A percentile compares a stretch with the other conserved stretches of the same genome.
Evolutionary conservation across 305 asterid species (phyloP).

Genomic region (Solanum chacoense): DNA sequence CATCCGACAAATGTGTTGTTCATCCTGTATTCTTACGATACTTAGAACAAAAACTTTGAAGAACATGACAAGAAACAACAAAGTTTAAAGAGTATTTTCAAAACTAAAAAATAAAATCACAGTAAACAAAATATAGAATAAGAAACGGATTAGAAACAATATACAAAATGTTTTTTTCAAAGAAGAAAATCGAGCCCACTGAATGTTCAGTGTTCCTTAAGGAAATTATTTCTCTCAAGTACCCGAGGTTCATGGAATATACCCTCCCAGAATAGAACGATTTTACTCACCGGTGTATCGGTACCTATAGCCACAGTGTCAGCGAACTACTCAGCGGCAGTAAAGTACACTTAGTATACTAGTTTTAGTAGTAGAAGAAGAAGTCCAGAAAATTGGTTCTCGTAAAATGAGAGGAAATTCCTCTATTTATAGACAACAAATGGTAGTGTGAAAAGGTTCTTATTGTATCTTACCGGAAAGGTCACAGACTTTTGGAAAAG

Average conservation of each 20-base stretch:
- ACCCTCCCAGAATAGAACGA: too few species aligned
- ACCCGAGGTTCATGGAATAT: background rate
- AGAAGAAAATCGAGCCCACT: background rate
- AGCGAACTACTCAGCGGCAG: background rate
- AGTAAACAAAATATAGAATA: too few species aligned
- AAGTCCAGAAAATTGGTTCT: background rate
- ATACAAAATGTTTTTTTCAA: background rate
- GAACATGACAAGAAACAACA: fast-evolving
- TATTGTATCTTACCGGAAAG: background rate
- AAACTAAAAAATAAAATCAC: too few species aligned
- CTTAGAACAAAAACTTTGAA: background rate
- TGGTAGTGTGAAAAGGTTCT: background rate
- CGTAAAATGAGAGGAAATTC: too few species aligned
- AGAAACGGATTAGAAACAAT: background rate
- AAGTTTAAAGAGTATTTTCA: background rate
- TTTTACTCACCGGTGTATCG: fast-evolving
- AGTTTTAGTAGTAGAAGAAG: background rate
- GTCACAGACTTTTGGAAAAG: background rate
- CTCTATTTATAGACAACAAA: too few species aligned
- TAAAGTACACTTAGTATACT: too few species aligned
- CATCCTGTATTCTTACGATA: background rate
- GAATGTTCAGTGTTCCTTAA: background rate
- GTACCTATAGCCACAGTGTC: too few species aligned
- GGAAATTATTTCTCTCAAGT: background rate
- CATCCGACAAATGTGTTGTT: background rate